A percentile compares a stretch with the other conserved stretches of the same genome.
These are phyloP conservation scores for Penicillium chermesinum DNA, from an alignment of 495 filamentous ascomycete species.

Conservation along the genomic window DNA sequence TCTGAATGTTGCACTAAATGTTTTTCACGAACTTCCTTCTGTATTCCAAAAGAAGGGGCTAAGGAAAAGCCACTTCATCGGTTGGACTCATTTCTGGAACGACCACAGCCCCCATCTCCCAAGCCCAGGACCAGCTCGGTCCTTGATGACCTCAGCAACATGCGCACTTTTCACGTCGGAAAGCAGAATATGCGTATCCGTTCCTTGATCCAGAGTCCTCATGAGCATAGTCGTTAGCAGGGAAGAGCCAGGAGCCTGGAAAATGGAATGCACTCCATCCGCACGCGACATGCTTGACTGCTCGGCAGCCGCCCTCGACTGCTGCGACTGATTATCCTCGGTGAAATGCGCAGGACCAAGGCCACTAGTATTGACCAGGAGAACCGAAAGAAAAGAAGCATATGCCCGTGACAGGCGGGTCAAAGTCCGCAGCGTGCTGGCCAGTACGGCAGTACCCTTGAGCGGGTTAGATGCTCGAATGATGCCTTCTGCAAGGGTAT, in stretches of 20 bases:
- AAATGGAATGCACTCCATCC: constrained; percentile 33
- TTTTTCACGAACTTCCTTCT: too few relatives aligned
- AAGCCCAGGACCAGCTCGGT: constrained; percentile 29
- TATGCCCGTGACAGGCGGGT: constrained; percentile 30
- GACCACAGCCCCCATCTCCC: constrained; percentile 40
- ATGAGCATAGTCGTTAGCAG: constrained; percentile 32
- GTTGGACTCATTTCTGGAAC: constrained; percentile 2
- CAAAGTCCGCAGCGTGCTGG: constrained; percentile 29
- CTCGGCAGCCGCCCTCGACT: constrained; percentile 3
- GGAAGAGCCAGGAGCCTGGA: constrained; percentile 15
- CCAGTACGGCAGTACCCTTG: constrained; percentile 33
- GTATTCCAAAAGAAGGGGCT: too few relatives aligned
- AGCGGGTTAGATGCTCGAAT: constrained; percentile 39
- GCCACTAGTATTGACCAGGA: constrained; percentile 38
- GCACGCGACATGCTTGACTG: constrained; percentile 9
- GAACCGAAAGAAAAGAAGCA: constrained; percentile 25
- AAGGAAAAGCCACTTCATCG: not conserved
- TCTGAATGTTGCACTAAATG: too few relatives aligned
- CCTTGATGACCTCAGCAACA: constrained; percentile 42
- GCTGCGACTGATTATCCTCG: not conserved
- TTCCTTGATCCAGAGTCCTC: constrained; percentile 38
- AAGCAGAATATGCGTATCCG: constrained; percentile 38
- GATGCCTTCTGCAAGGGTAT: constrained; percentile 34
- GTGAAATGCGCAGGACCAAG: constrained; percentile 22
- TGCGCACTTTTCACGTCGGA: constrained; percentile 20